Conservation (phyloP, 495 filamentous ascomycete species). For the Alectoria sarmentosa region DNA sequence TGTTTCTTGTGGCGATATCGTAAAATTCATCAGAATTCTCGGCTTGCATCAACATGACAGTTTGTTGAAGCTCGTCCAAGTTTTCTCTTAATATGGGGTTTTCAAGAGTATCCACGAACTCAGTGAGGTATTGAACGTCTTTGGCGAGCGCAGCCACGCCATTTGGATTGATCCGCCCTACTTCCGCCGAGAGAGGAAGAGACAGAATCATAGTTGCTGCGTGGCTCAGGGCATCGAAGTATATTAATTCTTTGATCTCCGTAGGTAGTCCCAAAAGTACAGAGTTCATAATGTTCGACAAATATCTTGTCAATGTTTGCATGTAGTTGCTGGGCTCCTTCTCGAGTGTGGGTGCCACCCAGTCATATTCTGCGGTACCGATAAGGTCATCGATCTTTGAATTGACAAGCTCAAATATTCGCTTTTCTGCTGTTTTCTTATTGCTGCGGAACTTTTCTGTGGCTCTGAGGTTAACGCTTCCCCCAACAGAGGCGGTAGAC, state of each 20-base stretch:
- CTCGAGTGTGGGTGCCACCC: constrained; percentile 59
- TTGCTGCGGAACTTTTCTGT: constrained; percentile 80
- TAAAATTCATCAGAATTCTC: constrained; percentile 94
- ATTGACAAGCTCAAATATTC: constrained; percentile 97
- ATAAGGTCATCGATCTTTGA: constrained; percentile 98
- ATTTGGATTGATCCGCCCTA: constrained; percentile 79
- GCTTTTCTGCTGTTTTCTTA: constrained; percentile 93
- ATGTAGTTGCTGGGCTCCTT: constrained; percentile 84
- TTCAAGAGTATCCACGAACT: constrained; percentile 77
- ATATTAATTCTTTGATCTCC: constrained; percentile 95
- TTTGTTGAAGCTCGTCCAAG: constrained; percentile 89
- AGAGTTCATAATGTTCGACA: constrained; percentile 95
- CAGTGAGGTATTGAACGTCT: constrained; percentile 73
- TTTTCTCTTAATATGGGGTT: constrained; percentile 77
- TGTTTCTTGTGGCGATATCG: constrained; percentile 76
- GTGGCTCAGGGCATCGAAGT: constrained; percentile 92
- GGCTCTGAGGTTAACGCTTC: constrained; percentile 65
- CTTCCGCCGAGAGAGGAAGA: constrained; percentile 72
- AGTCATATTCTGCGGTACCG: constrained; percentile 94
- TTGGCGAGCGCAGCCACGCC: constrained; percentile 72
- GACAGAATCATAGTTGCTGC: constrained; percentile 82
- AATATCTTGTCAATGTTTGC: constrained; percentile 81
- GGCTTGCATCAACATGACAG: constrained; percentile 73
- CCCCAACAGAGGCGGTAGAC: constrained; percentile 65
- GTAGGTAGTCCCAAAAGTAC: constrained; percentile 84